These are phyloP conservation scores for Rosa lucieae DNA, from an alignment of 306 rosid genomes.

Conservation along the genomic window DNA sequence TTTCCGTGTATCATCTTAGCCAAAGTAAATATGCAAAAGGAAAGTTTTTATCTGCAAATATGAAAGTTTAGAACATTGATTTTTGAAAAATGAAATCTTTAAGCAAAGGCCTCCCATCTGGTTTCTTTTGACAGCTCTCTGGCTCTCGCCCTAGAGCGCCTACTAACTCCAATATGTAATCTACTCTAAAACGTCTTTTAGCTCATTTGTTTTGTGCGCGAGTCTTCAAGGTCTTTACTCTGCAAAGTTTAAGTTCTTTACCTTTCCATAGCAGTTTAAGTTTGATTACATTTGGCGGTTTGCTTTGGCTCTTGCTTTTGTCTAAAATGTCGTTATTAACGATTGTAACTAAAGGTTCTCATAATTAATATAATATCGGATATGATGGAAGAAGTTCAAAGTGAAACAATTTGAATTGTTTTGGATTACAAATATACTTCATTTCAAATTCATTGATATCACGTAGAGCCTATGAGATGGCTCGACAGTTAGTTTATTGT, in stretches of 20 bases:
- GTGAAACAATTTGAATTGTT: too few relatives aligned
- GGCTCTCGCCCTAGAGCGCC: neutral
- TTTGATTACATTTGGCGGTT: neutral
- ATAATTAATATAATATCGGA: too few relatives aligned
- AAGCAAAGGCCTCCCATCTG: neutral
- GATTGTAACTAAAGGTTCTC: neutral
- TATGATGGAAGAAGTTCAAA: too few relatives aligned
- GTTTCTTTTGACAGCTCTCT: neutral
- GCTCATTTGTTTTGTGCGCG: neutral
- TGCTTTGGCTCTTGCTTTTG: neutral
- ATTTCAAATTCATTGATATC: too few relatives aligned
- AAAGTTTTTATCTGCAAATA: neutral
- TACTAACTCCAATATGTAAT: neutral
- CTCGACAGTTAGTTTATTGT: too few relatives aligned
- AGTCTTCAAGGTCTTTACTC: neutral
- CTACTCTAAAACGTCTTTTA: neutral
- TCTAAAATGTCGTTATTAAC: neutral
- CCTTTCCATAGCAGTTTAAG: neutral
- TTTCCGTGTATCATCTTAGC: conserved; percentile 2
- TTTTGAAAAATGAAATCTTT: conserved; percentile 17
- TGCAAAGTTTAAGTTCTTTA: neutral
- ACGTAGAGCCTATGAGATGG: too few relatives aligned
- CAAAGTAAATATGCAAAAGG: neutral
- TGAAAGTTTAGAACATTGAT: neutral
- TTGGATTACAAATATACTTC: too few relatives aligned